Conservation (phyloP, 805 yeast genomes). For the Middelhovenomyces tepae region DNA sequence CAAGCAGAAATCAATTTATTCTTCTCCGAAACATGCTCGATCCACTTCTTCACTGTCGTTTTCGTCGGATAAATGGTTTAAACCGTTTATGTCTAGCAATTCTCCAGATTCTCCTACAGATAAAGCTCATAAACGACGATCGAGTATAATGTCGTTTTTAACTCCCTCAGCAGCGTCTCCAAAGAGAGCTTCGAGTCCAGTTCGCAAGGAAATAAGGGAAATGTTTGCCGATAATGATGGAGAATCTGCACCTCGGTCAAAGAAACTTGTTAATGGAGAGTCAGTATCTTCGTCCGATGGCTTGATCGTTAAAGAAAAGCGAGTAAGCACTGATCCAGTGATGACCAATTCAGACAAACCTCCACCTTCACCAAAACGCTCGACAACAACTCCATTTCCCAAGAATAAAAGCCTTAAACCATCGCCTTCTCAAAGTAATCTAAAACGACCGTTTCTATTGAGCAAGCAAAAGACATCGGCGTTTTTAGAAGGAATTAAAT, state of each 20-base stretch:
- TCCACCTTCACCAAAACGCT: slow-evolving; percentile 4
- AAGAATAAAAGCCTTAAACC: slow-evolving; percentile 2
- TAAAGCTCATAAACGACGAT: slow-evolving; percentile 16
- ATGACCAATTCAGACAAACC: slow-evolving; percentile 1
- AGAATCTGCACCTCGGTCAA: slow-evolving; percentile 3
- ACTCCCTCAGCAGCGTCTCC: slow-evolving; percentile 6
- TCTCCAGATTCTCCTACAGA: slow-evolving; percentile 3
- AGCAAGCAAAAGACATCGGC: slow-evolving; percentile 35
- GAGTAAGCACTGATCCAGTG: slow-evolving; percentile 9
- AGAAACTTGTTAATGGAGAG: background rate
- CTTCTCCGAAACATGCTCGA: slow-evolving; percentile 10
- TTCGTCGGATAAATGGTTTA: slow-evolving; percentile 2
- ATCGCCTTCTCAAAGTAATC: background rate
- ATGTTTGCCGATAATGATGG: slow-evolving; percentile 1
- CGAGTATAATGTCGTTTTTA: slow-evolving; percentile 16
- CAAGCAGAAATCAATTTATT: slow-evolving; percentile 3
- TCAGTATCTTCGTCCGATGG: slow-evolving; percentile 8
- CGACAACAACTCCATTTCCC: slow-evolving; percentile 1
- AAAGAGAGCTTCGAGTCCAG: background rate
- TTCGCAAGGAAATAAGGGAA: slow-evolving; percentile 4
- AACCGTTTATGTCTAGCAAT: slow-evolving; percentile 1
- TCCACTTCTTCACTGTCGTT: slow-evolving; percentile 12
- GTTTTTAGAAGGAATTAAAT: slow-evolving; percentile 69
- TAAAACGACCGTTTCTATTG: slow-evolving; percentile 16
- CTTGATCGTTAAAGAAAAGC: slow-evolving; percentile 10